phyloP scores from a whole-genome alignment of 2,329 filamentous ascomycete genomes.

The Penicillium olsonii region DNA sequence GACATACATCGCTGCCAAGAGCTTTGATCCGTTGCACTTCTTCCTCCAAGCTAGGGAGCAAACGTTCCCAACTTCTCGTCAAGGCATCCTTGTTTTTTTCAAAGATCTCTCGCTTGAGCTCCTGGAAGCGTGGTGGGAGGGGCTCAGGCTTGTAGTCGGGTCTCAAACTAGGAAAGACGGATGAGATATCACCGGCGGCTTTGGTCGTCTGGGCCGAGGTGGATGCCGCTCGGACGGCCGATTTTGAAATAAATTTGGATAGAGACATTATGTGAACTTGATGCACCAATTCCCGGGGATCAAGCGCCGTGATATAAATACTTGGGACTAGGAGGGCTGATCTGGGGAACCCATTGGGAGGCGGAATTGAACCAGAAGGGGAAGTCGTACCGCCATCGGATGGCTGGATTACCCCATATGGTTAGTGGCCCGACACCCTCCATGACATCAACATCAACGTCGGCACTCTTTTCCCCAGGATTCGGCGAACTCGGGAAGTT shows the following conservation, averaged over 20 bases:
- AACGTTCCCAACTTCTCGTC: slow-evolving; percentile 44
- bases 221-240: slow-evolving; percentile 32
- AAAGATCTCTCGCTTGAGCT: slow-evolving; percentile 43
- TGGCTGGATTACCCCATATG: neutral
- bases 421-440: neutral
- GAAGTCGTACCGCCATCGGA: slow-evolving; percentile 5
- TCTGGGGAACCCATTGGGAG: slow-evolving; percentile 1
- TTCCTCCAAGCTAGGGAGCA: slow-evolving; percentile 41
- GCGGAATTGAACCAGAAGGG: neutral
- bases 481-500: too few species aligned
- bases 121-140: slow-evolving; percentile 44
- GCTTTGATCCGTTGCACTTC: slow-evolving; percentile 45
- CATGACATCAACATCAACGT: neutral
- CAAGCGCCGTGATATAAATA: neutral
- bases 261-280: slow-evolving; percentile 25
- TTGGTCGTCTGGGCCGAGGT: slow-evolving; percentile 41
- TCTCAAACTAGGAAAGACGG: slow-evolving; percentile 49
- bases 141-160: slow-evolving; percentile 46
- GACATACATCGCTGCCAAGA: slow-evolving; percentile 43
- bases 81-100: slow-evolving; percentile 42
- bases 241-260: slow-evolving; percentile 32
- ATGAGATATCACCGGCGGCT: slow-evolving; percentile 49
- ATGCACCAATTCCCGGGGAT: neutral
- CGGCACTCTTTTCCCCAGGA: neutral
- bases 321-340: too few species aligned